These are phyloP conservation scores for Xylaria sp. DNA, from an alignment of 2,329 filamentous ascomycete genomes.

Conservation along the genomic window DNA sequence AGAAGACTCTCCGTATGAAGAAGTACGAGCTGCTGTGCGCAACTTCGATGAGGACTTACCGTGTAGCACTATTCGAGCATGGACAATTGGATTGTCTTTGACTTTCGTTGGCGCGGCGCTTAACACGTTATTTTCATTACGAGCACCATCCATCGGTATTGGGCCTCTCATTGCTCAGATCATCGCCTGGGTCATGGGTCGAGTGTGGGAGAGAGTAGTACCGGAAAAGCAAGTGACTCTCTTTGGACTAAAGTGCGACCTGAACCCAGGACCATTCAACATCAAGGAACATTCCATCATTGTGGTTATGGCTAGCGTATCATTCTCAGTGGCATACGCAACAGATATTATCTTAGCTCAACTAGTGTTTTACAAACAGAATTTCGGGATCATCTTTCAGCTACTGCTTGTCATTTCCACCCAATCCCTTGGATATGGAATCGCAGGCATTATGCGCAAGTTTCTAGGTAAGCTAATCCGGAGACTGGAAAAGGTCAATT, in stretches of 20 bases:
- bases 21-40: conserved; percentile 71
- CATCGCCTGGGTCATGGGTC: conserved; percentile 72
- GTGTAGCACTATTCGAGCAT: conserved; percentile 73
- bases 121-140: conserved; percentile 73
- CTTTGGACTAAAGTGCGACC: conserved; percentile 65
- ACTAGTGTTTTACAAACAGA: conserved; percentile 76
- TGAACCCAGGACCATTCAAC: conserved; percentile 78
- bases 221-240: conserved; percentile 62
- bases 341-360: conserved; percentile 80
- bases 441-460: conserved; percentile 74
- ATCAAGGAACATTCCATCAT: conserved; percentile 77
- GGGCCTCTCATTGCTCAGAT: conserved; percentile 72
- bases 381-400: conserved; percentile 75
- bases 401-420: conserved; percentile 74
- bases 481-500: background rate
- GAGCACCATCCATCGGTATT: conserved; percentile 70
- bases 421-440: conserved; percentile 76
- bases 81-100: conserved; percentile 69
- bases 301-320: conserved; percentile 77
- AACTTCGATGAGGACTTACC: conserved; percentile 74
- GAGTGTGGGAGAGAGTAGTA: conserved; percentile 68
- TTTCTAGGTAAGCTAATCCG: conserved; percentile 63
- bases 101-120: conserved; percentile 68
- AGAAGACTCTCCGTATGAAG: conserved; percentile 72
- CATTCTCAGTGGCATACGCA: conserved; percentile 76